These are phyloP conservation scores for Amoebophrya sp. DNA, from an alignment of 169 alveolate genomes.

Conservation along the genomic window DNA sequence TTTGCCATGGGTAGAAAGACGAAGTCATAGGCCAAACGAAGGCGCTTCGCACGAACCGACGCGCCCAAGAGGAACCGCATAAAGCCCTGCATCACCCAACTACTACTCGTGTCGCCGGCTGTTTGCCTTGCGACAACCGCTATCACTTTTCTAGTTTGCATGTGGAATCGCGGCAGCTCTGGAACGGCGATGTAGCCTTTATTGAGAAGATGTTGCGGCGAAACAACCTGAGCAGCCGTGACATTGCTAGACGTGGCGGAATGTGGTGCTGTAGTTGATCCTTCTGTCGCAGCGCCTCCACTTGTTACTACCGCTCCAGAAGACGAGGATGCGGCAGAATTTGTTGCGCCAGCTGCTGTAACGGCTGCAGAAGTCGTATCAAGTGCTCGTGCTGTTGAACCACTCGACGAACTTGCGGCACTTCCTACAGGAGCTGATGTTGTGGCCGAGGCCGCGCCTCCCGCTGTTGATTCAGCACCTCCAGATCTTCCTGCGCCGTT, in stretches of 20 bases:
- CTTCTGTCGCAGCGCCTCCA: neutral
- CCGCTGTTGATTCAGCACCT: too few relatives aligned
- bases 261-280: neutral
- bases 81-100: conserved; percentile 27
- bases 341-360: too few relatives aligned
- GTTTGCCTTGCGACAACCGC: neutral
- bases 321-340: neutral
- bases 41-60: neutral
- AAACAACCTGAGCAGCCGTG: too few relatives aligned
- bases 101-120: neutral
- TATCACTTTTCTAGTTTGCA: neutral
- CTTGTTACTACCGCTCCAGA: neutral
- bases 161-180: neutral
- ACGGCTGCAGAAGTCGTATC: too few relatives aligned
- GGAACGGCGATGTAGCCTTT: neutral
- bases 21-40: neutral
- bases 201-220: neutral
- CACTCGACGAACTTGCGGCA: too few relatives aligned
- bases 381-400: too few relatives aligned
- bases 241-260: neutral
- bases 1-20: neutral
- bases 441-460: too few relatives aligned
- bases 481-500: too few relatives aligned
- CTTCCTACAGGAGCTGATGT: too few relatives aligned
- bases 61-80: neutral